Percentiles rank a stretch among this genome's conserved stretches.
phyloP scores from a whole-genome alignment of 257 asterid species.

The Solanum neorickii region DNA sequence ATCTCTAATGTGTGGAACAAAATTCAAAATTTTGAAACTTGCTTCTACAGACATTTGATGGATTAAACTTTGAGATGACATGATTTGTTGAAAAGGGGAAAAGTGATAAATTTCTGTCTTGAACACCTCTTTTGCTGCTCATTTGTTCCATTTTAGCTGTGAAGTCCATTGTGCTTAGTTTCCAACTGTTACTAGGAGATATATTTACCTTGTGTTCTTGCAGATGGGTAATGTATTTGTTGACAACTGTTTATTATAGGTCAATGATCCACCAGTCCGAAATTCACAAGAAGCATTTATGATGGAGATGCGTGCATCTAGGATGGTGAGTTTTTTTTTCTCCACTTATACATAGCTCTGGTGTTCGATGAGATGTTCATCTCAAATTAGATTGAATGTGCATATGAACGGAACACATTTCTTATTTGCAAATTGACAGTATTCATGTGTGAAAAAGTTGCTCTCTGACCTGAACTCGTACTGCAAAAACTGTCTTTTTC shows the following conservation, averaged over 20 bases:
- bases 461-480: neutral
- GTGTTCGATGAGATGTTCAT: neutral
- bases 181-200: neutral
- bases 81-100: neutral
- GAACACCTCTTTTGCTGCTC: neutral
- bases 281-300: constrained; percentile 87
- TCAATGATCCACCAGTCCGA: constrained; percentile 51
- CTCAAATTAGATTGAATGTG: neutral
- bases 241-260: constrained; percentile 9
- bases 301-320: constrained; percentile 94
- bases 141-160: neutral
- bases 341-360: neutral
- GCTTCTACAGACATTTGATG: neutral
- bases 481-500: neutral
- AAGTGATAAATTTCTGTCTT: neutral
- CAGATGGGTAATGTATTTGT: neutral
- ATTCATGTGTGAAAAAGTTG: neutral
- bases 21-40: neutral
- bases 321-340: constrained; percentile 46
- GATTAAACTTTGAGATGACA: neutral
- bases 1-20: neutral
- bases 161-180: neutral
- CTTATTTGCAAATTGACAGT: neutral
- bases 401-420: neutral
- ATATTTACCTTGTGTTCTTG: neutral